A percentile compares a stretch with the other conserved stretches of the same genome.
These are phyloP conservation scores for Xylaria palmicola DNA, from an alignment of 495 filamentous ascomycete species.

Conservation along the genomic window DNA sequence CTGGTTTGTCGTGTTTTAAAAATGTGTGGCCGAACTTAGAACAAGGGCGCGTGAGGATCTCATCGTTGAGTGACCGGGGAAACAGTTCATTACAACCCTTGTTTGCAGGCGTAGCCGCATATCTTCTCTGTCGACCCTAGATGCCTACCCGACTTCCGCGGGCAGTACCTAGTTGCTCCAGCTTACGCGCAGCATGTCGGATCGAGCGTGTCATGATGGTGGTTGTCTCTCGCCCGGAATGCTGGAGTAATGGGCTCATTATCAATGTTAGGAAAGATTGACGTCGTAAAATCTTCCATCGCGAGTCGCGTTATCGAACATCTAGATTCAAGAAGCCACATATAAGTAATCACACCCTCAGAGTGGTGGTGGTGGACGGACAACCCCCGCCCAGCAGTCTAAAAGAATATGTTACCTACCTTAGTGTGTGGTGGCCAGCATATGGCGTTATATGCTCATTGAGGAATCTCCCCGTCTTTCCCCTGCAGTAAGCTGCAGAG, in stretches of 20 bases:
- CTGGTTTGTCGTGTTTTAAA: no score
- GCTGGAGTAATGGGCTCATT: not conserved
- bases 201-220: not conserved
- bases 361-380: not conserved
- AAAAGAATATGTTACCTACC: not conserved
- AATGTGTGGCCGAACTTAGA: no score
- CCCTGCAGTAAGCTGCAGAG: constrained; percentile 5
- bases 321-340: not conserved
- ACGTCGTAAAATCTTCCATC: not conserved
- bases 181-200: not conserved
- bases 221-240: not conserved
- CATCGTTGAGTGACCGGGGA: no score
- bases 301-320: no score
- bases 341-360: not conserved
- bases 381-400: not conserved
- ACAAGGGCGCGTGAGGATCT: no score
- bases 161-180: not conserved
- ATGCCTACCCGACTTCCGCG: not conserved
- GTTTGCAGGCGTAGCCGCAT: constrained; percentile 6
- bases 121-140: not conserved
- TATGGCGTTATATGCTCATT: not conserved
- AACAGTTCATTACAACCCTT: not conserved
- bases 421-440: not conserved
- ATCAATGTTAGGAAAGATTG: not conserved
- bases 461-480: not conserved